Evolutionary conservation across 2,329 filamentous ascomycete species (phyloP).

Genomic region (Penicillium janthinellum): DNA sequence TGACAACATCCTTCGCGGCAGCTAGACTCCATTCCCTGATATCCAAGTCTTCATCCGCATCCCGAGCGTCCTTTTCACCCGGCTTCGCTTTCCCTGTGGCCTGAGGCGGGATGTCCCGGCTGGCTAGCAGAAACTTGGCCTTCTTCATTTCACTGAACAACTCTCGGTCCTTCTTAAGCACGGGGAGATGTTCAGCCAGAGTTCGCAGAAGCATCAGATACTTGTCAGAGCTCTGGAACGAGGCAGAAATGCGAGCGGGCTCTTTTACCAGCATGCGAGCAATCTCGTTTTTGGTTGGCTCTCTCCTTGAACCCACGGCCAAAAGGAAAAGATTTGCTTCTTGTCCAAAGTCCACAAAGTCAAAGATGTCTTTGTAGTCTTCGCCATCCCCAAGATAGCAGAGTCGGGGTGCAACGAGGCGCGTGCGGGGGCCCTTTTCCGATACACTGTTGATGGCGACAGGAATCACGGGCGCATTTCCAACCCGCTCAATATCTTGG

Average conservation of each 20-base stretch:
- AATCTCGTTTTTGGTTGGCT: conserved; percentile 85
- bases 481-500: conserved; percentile 61
- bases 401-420: conserved; percentile 67
- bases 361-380: conserved; percentile 86
- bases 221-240: conserved; percentile 78
- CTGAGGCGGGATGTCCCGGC: conserved; percentile 65
- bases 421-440: conserved; percentile 50
- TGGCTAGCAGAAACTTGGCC: conserved; percentile 79
- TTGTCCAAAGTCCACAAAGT: conserved; percentile 91
- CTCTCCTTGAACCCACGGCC: conserved; percentile 84
- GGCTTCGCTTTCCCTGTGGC: conserved; percentile 22
- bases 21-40: conserved; percentile 80
- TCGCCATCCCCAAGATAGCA: conserved; percentile 77
- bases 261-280: conserved; percentile 81
- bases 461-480: conserved; percentile 71
- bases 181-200: conserved; percentile 70
- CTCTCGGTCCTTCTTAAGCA: conserved; percentile 74
- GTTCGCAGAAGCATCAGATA: conserved; percentile 82
- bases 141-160: conserved; percentile 75
- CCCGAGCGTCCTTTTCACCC: conserved; percentile 46
- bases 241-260: conserved; percentile 76
- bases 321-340: conserved; percentile 87
- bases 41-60: conserved; percentile 62
- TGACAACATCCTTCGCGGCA: conserved; percentile 69
- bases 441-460: conserved; percentile 45